These are phyloP conservation scores for Hyphopichia pseudoburtonii DNA, from an alignment of 1,139 yeast genomes.

Conservation along the genomic window DNA sequence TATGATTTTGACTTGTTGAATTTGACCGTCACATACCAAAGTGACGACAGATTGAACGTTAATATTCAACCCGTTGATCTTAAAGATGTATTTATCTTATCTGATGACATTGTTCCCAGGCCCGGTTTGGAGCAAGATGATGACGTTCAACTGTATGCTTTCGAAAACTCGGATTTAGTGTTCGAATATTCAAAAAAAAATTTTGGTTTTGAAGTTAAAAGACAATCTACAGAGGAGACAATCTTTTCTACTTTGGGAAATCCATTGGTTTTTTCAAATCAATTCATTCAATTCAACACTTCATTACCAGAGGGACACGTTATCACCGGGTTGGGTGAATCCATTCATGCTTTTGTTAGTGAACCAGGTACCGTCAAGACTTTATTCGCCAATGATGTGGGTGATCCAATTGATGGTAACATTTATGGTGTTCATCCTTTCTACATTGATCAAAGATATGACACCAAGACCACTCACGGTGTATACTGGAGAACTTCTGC, in stretches of 20 bases:
- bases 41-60: slow-evolving; percentile 22
- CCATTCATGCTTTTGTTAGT: slow-evolving; percentile 26
- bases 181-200: slow-evolving; percentile 20
- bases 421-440: slow-evolving; percentile 25
- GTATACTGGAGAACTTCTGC: slow-evolving; percentile 25
- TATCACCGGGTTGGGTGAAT: slow-evolving; percentile 31
- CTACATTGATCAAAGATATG: slow-evolving; percentile 20
- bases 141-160: slow-evolving; percentile 8
- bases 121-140: slow-evolving; percentile 14
- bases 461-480: slow-evolving; percentile 20
- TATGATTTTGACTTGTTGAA: slow-evolving; percentile 25
- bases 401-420: slow-evolving; percentile 23
- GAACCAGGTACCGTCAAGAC: slow-evolving; percentile 28
- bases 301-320: slow-evolving; percentile 24
- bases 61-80: slow-evolving; percentile 23
- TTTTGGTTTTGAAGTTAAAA: slow-evolving; percentile 25
- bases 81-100: slow-evolving; percentile 24
- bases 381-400: slow-evolving; percentile 21
- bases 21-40: slow-evolving; percentile 27
- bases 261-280: slow-evolving; percentile 31
- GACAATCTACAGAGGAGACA: slow-evolving; percentile 22
- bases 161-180: slow-evolving; percentile 18
- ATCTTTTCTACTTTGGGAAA: slow-evolving; percentile 29
- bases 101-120: slow-evolving; percentile 21
- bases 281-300: slow-evolving; percentile 30